A percentile compares a stretch with the other conserved stretches of the same genome.
These are phyloP conservation scores for Hyphopichia wangnamkhiaoensis DNA, from an alignment of 1,139 yeast species.

Conservation along the genomic window DNA sequence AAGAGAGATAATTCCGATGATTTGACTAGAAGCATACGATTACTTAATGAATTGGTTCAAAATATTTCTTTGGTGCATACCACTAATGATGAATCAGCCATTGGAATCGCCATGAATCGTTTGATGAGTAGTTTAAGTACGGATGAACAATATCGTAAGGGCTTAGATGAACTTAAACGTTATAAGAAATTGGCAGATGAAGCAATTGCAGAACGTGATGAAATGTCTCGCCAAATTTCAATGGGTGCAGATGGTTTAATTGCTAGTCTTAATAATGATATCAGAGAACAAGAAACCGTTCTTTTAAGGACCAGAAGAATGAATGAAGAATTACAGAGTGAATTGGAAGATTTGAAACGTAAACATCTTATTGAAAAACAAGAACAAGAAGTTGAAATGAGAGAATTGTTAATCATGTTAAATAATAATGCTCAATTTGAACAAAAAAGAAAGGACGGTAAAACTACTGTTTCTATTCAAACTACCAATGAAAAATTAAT, in stretches of 20 bases:
- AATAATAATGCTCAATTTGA: constrained; percentile 40
- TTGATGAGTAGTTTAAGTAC: constrained; percentile 79
- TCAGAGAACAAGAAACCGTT: constrained; percentile 72
- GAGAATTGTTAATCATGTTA: constrained; percentile 77
- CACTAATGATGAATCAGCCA: constrained; percentile 70
- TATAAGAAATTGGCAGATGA: constrained; percentile 71
- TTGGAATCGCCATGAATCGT: constrained; percentile 81
- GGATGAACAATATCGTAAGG: constrained; percentile 85
- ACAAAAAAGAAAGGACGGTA: constrained; percentile 34
- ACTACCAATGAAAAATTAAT: constrained; percentile 48
- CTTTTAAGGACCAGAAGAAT: constrained; percentile 66
- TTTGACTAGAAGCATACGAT: constrained; percentile 64
- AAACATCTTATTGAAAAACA: constrained; percentile 77
- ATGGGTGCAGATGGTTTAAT: constrained; percentile 86
- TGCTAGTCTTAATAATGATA: constrained; percentile 65
- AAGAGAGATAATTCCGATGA: constrained; percentile 50
- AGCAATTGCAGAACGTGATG: constrained; percentile 83
- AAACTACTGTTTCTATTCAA: constrained; percentile 38
- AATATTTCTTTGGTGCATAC: constrained; percentile 71
- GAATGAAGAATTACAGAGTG: constrained; percentile 63
- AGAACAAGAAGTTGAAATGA: constrained; percentile 82
- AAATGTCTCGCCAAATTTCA: constrained; percentile 68
- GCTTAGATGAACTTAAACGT: constrained; percentile 70
- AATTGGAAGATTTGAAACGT: constrained; percentile 69
- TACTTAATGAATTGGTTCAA: constrained; percentile 81